Percentiles rank a stretch among this genome's conserved stretches.
phyloP scores from a whole-genome alignment of 495 filamentous ascomycete species.

The Penicillium bovifimosum region DNA sequence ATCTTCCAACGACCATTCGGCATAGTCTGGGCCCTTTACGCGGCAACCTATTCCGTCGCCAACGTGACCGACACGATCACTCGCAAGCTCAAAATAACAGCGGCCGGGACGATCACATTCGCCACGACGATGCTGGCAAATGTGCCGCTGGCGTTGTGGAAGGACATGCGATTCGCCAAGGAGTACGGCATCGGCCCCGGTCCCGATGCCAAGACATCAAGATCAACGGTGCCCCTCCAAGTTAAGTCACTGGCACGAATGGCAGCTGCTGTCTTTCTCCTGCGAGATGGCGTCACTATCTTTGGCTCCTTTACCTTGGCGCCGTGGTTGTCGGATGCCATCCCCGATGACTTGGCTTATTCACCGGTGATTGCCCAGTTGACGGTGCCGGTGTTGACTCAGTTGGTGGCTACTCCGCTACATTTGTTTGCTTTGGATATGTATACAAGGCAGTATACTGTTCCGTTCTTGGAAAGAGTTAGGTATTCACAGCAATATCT shows the following conservation, averaged over 20 bases:
- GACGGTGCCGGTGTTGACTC: slow-evolving; percentile 27
- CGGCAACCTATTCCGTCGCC: slow-evolving; percentile 30
- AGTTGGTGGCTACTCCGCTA: slow-evolving; percentile 31
- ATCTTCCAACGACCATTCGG: slow-evolving; percentile 23
- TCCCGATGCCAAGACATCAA: slow-evolving; percentile 4
- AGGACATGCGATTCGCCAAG: slow-evolving; percentile 34
- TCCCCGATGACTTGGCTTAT: slow-evolving; percentile 24
- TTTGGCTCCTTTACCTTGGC: slow-evolving; percentile 36
- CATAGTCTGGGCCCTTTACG: slow-evolving; percentile 30
- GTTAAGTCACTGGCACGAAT: slow-evolving; percentile 12
- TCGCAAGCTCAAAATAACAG: slow-evolving; percentile 13
- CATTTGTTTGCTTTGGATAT: slow-evolving; percentile 32
- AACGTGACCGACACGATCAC: slow-evolving; percentile 29
- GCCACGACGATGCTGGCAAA: slow-evolving; percentile 26
- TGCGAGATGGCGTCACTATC: slow-evolving; percentile 35
- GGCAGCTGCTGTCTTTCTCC: slow-evolving; percentile 47
- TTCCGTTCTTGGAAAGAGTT: slow-evolving; percentile 18
- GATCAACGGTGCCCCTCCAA: slow-evolving; percentile 1
- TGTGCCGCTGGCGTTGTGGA: slow-evolving; percentile 33
- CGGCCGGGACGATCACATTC: slow-evolving; percentile 23
- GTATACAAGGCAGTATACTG: slow-evolving; percentile 25
- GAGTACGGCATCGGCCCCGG: slow-evolving; percentile 18
- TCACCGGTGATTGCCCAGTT: slow-evolving; percentile 31
- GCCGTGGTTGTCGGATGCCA: slow-evolving; percentile 13
- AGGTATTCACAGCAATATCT: slow-evolving; percentile 22